Percentiles rank a stretch among this genome's conserved stretches.
Evolutionary conservation across 768 basidiomycete species (phyloP).

Genomic region (Amanita brunnescens): DNA sequence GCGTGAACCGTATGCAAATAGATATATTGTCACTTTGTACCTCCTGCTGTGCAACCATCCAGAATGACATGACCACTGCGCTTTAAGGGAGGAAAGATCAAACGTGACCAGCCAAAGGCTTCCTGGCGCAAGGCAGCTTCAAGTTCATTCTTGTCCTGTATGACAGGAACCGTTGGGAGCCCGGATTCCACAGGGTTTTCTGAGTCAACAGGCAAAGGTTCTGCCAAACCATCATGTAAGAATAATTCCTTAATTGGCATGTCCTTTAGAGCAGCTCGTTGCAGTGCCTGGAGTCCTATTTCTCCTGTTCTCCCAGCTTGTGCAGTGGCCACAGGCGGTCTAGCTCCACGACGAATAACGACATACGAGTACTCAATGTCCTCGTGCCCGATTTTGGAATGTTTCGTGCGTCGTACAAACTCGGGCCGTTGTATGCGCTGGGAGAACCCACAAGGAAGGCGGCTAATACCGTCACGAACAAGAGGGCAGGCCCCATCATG

Average conservation of each 20-base stretch:
- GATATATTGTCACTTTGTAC: constrained; percentile 56
- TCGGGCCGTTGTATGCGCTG: constrained; percentile 82
- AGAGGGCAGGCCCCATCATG: constrained; percentile 86
- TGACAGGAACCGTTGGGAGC: neutral
- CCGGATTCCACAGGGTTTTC: neutral
- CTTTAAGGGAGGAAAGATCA: constrained; percentile 90
- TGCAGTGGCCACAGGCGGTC: constrained; percentile 39
- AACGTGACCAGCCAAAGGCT: constrained; percentile 83
- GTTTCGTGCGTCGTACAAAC: constrained; percentile 84
- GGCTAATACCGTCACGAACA: constrained; percentile 40
- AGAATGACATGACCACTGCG: constrained; percentile 86
- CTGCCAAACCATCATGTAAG: constrained; percentile 26
- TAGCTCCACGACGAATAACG: constrained; percentile 69
- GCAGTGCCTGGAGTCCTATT: constrained; percentile 38
- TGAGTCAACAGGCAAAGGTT: constrained; percentile 5
- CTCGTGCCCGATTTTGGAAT: constrained; percentile 77
- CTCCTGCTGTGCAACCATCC: constrained; percentile 80
- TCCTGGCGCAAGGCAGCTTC: constrained; percentile 55
- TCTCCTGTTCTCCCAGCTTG: constrained; percentile 44
- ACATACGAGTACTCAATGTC: constrained; percentile 87
- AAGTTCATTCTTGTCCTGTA: constrained; percentile 26
- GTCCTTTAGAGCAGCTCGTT: constrained; percentile 22
- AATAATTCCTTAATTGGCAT: constrained; percentile 31
- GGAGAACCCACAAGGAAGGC: constrained; percentile 70
- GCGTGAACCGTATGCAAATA: neutral